Percentiles rank a stretch among this genome's conserved stretches.
Evolutionary conservation across 441 rosid species (phyloP).

Genomic region (Raphanus hybrid): DNA sequence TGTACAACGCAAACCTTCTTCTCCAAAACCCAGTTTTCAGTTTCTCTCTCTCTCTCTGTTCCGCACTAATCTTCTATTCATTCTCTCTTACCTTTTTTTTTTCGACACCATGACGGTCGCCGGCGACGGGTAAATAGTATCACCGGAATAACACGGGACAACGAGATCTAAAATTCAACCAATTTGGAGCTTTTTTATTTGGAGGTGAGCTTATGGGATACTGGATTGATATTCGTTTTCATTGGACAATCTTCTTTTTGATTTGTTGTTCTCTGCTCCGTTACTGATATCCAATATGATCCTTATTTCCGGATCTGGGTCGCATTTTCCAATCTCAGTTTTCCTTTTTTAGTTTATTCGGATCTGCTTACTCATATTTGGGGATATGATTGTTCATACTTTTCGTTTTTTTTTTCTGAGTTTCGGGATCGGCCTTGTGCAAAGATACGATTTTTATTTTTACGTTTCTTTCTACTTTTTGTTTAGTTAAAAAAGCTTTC

Average conservation of each 20-base stretch:
- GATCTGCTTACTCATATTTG: conserved; percentile 22
- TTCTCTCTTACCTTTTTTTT: conserved; percentile 20
- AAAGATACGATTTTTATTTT: conserved; percentile 24
- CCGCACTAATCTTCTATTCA: conserved; percentile 8
- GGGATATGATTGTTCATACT: neutral
- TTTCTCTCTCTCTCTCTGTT: conserved; percentile 22
- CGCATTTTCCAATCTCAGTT: conserved; percentile 3
- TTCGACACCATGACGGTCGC: too few species aligned
- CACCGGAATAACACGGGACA: too few species aligned
- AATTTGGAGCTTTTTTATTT: too few species aligned
- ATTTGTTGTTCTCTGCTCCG: neutral
- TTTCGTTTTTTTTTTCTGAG: neutral
- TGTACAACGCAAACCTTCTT: conserved; percentile 14
- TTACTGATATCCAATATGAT: conserved; percentile 10
- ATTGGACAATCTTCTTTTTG: too few species aligned
- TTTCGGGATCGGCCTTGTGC: neutral
- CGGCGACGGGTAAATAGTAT: too few species aligned
- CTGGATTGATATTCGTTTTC: too few species aligned
- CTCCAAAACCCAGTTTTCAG: conserved; percentile 30
- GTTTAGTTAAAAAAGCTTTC: conserved; percentile 6
- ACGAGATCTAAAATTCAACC: too few species aligned
- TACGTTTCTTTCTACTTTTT: neutral
- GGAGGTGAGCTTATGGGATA: too few species aligned
- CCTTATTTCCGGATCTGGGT: conserved; percentile 37
- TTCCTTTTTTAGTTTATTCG: neutral